phyloP scores from a whole-genome alignment of 345 rosid species.

The Brassica carinata region DNA sequence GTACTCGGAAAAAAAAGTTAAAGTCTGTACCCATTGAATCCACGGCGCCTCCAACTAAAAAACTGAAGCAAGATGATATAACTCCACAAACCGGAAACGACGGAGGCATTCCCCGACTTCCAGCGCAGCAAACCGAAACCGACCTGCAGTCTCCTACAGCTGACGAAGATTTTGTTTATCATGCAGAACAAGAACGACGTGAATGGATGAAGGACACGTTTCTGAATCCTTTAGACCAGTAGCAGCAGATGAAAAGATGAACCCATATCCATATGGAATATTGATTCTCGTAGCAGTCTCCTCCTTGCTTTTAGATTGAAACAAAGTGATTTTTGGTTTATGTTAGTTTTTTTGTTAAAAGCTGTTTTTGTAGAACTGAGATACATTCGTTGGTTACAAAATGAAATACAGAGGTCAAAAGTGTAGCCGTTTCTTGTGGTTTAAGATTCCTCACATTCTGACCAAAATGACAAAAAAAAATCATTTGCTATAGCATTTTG shows the following conservation, averaged over 20 bases:
- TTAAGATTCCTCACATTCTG: neutral
- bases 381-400: neutral
- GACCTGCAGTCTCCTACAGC: neutral
- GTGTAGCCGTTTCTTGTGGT: conserved; percentile 8
- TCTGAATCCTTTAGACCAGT: neutral
- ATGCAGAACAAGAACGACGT: neutral
- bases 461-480: neutral
- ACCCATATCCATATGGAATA: too few species aligned
- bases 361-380: neutral
- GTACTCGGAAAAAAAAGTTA: neutral
- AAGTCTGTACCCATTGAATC: neutral
- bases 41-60: neutral
- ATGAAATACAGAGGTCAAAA: neutral
- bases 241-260: neutral
- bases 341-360: neutral
- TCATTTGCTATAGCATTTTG: neutral
- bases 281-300: too few species aligned
- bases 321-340: neutral
- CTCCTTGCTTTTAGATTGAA: neutral
- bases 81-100: neutral
- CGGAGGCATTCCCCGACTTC: neutral
- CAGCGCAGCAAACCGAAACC: neutral
- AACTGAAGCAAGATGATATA: neutral
- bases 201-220: neutral
- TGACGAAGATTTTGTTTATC: neutral